These are phyloP conservation scores for Coniochaeta sp. DNA, from an alignment of 2,329 filamentous ascomycete genomes.

Conservation along the genomic window DNA sequence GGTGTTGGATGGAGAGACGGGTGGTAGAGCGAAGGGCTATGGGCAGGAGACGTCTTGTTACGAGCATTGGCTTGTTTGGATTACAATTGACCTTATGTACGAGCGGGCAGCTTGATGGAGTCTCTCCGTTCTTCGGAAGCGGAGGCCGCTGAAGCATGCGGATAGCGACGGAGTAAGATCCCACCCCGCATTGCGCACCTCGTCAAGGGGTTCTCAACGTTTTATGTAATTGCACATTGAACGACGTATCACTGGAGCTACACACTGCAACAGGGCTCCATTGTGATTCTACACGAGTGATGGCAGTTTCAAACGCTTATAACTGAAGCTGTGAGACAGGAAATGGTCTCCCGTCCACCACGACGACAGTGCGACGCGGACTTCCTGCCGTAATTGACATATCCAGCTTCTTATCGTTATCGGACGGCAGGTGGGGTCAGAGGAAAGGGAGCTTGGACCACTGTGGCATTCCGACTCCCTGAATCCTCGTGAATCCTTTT, in stretches of 20 bases:
- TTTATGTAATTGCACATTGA: too few species aligned
- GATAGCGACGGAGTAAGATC: background rate
- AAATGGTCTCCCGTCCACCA: too few species aligned
- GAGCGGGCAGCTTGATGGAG: background rate
- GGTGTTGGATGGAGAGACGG: conserved; percentile 29
- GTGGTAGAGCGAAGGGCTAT: conserved; percentile 5
- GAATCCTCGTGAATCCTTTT: too few species aligned
- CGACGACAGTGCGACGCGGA: too few species aligned
- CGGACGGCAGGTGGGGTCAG: conserved; percentile 1
- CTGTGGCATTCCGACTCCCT: too few species aligned
- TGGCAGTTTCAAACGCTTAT: too few species aligned
- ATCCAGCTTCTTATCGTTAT: background rate
- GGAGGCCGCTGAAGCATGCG: background rate
- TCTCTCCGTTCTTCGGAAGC: conserved; percentile 3
- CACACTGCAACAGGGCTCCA: too few species aligned
- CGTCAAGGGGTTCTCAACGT: too few species aligned
- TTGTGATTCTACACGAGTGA: too few species aligned
- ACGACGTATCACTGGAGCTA: too few species aligned
- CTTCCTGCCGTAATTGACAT: background rate
- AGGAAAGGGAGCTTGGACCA: conserved; percentile 2
- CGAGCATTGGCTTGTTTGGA: background rate
- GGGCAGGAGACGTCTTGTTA: background rate
- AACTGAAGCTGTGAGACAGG: too few species aligned
- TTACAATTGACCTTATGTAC: background rate
- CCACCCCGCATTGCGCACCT: background rate